Percentiles rank a stretch among this genome's conserved stretches.
phyloP scores from a whole-genome alignment of 2,329 filamentous ascomycete species.

The Rutstroemia sydowiana region DNA sequence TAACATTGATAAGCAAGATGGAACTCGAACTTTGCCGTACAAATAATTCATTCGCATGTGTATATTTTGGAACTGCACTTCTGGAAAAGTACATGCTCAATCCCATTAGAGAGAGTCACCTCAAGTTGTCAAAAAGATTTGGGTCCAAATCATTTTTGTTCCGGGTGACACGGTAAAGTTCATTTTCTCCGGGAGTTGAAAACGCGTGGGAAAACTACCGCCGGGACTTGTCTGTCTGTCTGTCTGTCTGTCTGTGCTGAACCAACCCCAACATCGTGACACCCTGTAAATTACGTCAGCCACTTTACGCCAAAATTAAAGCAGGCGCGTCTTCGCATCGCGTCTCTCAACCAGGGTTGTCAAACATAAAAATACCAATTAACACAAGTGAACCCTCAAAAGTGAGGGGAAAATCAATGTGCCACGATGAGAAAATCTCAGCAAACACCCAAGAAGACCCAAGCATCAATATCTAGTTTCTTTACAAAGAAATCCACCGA shows the following conservation, averaged over 20 bases:
- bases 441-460: constrained; percentile 39
- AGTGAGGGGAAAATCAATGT: not conserved
- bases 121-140: too few species aligned
- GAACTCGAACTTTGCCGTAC: too few species aligned
- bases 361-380: not conserved
- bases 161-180: too few species aligned
- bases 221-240: too few species aligned
- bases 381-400: not conserved
- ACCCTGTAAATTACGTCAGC: not conserved
- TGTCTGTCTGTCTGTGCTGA: not conserved
- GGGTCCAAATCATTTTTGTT: too few species aligned
- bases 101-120: too few species aligned
- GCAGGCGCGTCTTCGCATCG: constrained; percentile 3
- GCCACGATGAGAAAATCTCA: constrained; percentile 21
- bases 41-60: too few species aligned
- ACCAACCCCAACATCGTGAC: not conserved
- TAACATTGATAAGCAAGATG: too few species aligned
- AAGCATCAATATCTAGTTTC: constrained; percentile 80
- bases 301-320: constrained; percentile 1
- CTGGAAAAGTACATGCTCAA: too few species aligned
- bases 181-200: too few species aligned
- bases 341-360: not conserved
- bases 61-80: too few species aligned
- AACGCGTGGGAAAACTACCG: too few species aligned
- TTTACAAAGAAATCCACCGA: constrained; percentile 53